A percentile compares a stretch with the other conserved stretches of the same genome.
Conservation (phyloP, 305 asterid genomes). For the Lippia alba region DNA sequence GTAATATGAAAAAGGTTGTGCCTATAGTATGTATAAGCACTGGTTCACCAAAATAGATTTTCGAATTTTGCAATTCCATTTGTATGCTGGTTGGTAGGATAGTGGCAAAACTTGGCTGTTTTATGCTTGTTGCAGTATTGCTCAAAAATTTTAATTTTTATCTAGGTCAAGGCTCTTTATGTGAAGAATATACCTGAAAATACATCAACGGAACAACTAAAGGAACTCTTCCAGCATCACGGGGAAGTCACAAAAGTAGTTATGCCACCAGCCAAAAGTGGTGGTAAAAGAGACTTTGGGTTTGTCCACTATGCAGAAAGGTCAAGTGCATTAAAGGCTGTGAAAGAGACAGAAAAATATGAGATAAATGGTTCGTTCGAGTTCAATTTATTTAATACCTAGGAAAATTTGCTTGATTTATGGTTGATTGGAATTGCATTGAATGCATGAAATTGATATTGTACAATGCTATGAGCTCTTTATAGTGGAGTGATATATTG, state of each 20-base stretch:
- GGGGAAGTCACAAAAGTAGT: conserved; percentile 95
- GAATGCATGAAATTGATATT: not conserved
- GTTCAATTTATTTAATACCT: conserved; percentile 11
- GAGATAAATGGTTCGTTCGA: conserved; percentile 74
- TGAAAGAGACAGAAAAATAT: conserved; percentile 83
- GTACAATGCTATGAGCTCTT: not conserved
- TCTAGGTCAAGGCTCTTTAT: conserved; percentile 94
- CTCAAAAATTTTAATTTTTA: conserved; percentile 17
- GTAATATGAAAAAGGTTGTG: too few relatives aligned
- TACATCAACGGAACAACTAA: conserved; percentile 75
- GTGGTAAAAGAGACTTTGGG: conserved; percentile 92
- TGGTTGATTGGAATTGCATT: conserved; percentile 21
- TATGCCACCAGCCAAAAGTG: conserved; percentile 93
- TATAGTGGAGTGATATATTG: not conserved
- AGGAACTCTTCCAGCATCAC: conserved; percentile 80
- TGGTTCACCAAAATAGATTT: not conserved
- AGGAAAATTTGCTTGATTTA: not conserved
- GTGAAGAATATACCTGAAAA: conserved; percentile 92
- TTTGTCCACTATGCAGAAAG: conserved; percentile 92
- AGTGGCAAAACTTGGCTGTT: conserved; percentile 21
- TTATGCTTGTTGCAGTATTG: conserved; percentile 15
- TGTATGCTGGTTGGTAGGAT: conserved; percentile 19
- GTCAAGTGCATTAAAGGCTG: conserved; percentile 89
- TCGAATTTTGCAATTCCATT: not conserved
- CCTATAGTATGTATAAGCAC: too few relatives aligned